A percentile compares a stretch with the other conserved stretches of the same genome.
Evolutionary conservation across 139 green algal genomes (phyloP).

Genomic region (Chlamydomonas incerta): DNA sequence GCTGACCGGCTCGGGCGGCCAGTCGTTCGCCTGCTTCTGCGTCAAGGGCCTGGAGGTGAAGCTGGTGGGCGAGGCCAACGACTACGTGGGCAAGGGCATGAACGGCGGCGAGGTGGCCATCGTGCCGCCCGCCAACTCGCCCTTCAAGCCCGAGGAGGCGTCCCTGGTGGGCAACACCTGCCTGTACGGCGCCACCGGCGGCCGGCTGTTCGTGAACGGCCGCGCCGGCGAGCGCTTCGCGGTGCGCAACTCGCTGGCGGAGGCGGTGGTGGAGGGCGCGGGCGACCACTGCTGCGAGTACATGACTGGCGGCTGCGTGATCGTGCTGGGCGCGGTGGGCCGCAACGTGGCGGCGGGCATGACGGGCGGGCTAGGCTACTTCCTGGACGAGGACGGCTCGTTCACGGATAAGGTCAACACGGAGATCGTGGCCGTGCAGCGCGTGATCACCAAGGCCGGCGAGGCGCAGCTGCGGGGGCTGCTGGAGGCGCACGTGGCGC

Average conservation of each 20-base stretch:
- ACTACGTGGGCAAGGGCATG: constrained; percentile 99
- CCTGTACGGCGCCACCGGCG: constrained; percentile 98
- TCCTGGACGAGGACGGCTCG: constrained; percentile 93
- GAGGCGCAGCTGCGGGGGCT: constrained; percentile 90
- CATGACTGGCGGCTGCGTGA: constrained; percentile 93
- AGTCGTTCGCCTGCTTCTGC: constrained; percentile 67
- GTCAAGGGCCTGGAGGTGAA: constrained; percentile 80
- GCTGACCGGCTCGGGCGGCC: constrained; percentile 76
- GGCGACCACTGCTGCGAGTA: constrained; percentile 99
- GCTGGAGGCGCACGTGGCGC: constrained; percentile 85
- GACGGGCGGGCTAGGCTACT: constrained; percentile 98
- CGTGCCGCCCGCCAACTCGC: constrained; percentile 76
- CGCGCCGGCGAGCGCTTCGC: constrained; percentile 88
- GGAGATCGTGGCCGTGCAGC: constrained; percentile 96
- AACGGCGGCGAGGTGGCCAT: constrained; percentile 94
- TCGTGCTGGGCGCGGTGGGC: constrained; percentile 84
- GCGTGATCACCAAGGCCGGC: constrained; percentile 86
- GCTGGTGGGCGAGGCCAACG: constrained; percentile 97
- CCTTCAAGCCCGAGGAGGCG: constrained; percentile 73
- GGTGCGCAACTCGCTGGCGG: constrained; percentile 90
- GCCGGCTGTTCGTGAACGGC: constrained; percentile 93
- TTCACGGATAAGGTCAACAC: constrained; percentile 95
- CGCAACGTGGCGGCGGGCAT: constrained; percentile 98
- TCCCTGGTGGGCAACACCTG: constrained; percentile 98
- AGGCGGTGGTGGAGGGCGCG: constrained; percentile 95